Evolutionary conservation across 129 eudicot genomes (phyloP).

Genomic region (Flaveria trinervia): DNA sequence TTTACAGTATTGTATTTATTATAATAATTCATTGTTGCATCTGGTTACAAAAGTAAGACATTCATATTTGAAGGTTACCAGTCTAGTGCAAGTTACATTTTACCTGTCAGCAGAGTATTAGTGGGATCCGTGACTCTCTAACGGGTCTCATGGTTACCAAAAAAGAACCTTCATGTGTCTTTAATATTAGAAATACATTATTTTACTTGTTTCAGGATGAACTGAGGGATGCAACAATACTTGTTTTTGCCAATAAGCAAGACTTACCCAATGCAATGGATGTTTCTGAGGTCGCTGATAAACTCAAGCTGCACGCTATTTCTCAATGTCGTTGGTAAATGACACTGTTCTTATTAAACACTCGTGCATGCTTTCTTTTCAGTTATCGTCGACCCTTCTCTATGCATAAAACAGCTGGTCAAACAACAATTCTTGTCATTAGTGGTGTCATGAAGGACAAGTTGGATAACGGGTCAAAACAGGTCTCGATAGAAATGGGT

Average conservation of each 20-base stretch:
- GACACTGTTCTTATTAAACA: constrained; percentile 3
- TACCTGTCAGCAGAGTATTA: neutral
- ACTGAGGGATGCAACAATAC: constrained; percentile 37
- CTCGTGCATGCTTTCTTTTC: neutral
- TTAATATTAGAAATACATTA: neutral
- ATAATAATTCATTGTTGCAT: constrained; percentile 8
- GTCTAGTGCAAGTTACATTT: neutral
- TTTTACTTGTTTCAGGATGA: constrained; percentile 35
- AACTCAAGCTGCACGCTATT: constrained; percentile 43
- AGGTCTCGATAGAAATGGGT: neutral
- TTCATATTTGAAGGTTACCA: neutral
- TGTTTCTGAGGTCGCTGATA: constrained; percentile 47
- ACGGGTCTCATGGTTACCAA: neutral
- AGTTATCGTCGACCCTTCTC: neutral
- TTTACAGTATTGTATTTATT: neutral
- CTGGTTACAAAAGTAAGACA: neutral
- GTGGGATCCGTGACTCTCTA: neutral
- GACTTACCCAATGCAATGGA: constrained; percentile 53
- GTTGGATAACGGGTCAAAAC: neutral
- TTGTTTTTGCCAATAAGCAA: constrained; percentile 55
- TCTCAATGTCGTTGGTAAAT: constrained; percentile 37
- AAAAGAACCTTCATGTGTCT: neutral
- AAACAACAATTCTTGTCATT: neutral
- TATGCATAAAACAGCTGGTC: neutral
- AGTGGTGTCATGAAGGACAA: constrained; percentile 1